These are phyloP conservation scores for Pleurotus giganteus DNA, from an alignment of 768 basidiomycete species.

Conservation along the genomic window DNA sequence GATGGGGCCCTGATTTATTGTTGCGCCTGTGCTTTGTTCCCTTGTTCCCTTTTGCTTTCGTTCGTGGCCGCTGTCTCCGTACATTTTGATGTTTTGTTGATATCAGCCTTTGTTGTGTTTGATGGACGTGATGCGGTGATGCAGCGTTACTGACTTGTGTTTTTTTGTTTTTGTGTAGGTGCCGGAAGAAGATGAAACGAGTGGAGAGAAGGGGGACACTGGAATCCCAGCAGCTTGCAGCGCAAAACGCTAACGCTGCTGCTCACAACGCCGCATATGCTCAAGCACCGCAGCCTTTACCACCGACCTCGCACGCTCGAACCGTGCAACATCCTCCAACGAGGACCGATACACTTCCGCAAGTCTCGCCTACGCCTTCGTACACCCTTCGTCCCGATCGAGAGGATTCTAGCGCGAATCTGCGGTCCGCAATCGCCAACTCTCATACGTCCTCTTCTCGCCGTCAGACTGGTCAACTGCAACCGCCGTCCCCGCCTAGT, in stretches of 20 bases:
- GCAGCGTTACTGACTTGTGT: slow-evolving; percentile 7
- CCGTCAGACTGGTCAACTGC: background rate
- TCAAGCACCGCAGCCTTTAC: background rate
- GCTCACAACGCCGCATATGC: slow-evolving; percentile 13
- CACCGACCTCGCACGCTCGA: background rate
- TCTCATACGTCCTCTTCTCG: background rate
- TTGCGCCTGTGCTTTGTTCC: slow-evolving; percentile 2
- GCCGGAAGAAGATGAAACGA: slow-evolving; percentile 86
- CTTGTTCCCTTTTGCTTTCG: too few relatives aligned
- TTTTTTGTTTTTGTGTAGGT: slow-evolving; percentile 33
- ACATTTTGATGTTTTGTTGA: too few relatives aligned
- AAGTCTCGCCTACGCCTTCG: background rate
- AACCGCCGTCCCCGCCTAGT: slow-evolving; percentile 17
- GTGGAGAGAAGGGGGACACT: slow-evolving; percentile 72
- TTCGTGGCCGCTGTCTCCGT: too few relatives aligned
- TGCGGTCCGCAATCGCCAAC: slow-evolving; percentile 6
- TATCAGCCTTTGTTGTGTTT: too few relatives aligned
- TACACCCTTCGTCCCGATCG: background rate
- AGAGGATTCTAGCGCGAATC: slow-evolving; percentile 1
- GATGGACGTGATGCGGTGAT: too few relatives aligned
- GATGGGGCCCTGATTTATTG: background rate
- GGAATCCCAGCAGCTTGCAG: slow-evolving; percentile 36
- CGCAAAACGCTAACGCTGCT: slow-evolving; percentile 13
- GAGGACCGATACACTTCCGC: background rate
- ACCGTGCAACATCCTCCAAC: background rate